Base-by-base conservation (phyloP, 176 grass and related monocot species). In the Triticum timopheevii region DNA sequence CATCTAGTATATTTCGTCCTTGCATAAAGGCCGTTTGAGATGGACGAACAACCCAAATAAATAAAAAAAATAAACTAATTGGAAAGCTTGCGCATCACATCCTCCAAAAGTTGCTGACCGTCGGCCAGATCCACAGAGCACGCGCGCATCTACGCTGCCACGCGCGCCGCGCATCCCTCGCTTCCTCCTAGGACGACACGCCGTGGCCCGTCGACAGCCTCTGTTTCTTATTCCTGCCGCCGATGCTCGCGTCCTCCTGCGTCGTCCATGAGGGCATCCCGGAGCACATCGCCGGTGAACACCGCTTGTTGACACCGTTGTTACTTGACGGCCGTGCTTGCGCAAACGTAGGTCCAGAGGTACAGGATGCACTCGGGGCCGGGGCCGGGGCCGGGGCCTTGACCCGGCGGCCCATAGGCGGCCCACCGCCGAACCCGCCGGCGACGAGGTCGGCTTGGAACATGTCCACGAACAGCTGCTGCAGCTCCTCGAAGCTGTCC, bases 401-500 rank as follows among this genome's bases (percentile, higher is more conserved):
- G 23, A 33, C 66, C 5, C 10, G 17, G 17, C 22, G 75, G 3
- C 42, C 22, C 56, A 16, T 20, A 2, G 39, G 58, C 1, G 83
- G 70, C 28, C 1, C 13, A 4, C 15, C 3, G 72, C 61, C 70
- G 70, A 25, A 35, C 76, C 84, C 75, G 13, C 25, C 80, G 12
- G 61, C 61, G 35, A 38, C 65, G 30, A 93, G 78, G 72, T 98
- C 95, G 59, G 52, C 83, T 17, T 85, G 85, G 83, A 98, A 98
- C 85, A 93, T 95, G 73, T 98, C 89, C 28, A 93, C 83, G 75
- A 95, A 98, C 77, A 95, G 58, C 76, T 79, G 91, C 89, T 98
- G 93, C 77, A 98, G 70, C 72, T 98, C 95, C 69, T 98, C 91
- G 77, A 97, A 85, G 84, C 40, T 97, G 50, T 92, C 88, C 72